Conservation (phyloP, 306 rosid species). For the Senna siamea region DNA sequence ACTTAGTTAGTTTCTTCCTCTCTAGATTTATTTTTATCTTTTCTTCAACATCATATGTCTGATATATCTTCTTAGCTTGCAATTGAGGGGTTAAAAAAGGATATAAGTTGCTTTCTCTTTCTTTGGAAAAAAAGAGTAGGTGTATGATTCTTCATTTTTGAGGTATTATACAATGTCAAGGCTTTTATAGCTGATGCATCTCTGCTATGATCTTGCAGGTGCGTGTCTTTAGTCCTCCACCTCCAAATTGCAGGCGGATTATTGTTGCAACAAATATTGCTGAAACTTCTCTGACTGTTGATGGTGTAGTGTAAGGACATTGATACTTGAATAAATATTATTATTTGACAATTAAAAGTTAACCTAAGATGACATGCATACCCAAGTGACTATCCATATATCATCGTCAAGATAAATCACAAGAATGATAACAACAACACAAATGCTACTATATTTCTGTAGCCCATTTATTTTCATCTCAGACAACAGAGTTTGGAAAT, state of each 20-base stretch:
- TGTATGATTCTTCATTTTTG: conserved; percentile 16
- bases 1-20: conserved; percentile 24
- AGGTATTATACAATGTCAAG: conserved; percentile 14
- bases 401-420: neutral
- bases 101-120: conserved; percentile 17
- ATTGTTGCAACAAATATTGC: conserved; percentile 97
- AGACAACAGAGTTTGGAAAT: conserved; percentile 4
- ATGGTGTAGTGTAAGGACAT: conserved; percentile 92
- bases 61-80: conserved; percentile 25
- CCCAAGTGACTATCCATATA: conserved; percentile 6
- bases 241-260: conserved; percentile 89
- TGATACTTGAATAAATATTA: conserved; percentile 36
- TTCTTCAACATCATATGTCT: neutral
- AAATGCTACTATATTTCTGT: conserved; percentile 12
- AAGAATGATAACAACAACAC: neutral
- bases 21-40: too few relatives aligned
- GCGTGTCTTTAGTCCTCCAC: conserved; percentile 89
- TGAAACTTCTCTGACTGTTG: conserved; percentile 98
- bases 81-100: conserved; percentile 25
- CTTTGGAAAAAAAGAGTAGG: neutral
- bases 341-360: conserved; percentile 24
- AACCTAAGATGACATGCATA: conserved; percentile 11
- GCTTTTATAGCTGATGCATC: conserved; percentile 39
- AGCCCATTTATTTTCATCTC: conserved; percentile 28
- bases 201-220: conserved; percentile 60